Conservation (phyloP, 306 rosid genomes). For the Glycyrrhiza uralensis region DNA sequence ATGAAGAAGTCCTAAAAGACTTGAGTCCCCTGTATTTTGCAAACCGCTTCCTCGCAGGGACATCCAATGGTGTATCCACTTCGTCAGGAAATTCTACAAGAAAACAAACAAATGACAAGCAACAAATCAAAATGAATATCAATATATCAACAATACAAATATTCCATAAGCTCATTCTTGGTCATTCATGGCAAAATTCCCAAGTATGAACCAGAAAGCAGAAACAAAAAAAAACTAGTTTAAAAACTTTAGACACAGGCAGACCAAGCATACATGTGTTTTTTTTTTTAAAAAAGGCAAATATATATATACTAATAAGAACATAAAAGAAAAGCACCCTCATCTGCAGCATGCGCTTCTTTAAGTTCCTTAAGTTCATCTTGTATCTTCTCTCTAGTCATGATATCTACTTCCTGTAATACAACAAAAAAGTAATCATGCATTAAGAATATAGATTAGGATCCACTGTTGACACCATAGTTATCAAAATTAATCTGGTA, state of each 20-base stretch:
- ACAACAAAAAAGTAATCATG: slow-evolving; percentile 16
- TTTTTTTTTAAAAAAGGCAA: neutral
- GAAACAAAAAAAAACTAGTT: neutral
- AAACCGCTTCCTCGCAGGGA: slow-evolving; percentile 82
- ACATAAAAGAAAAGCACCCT: slow-evolving; percentile 47
- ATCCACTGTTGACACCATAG: neutral
- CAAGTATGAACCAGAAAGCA: neutral
- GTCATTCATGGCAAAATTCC: neutral
- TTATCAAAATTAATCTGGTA: neutral
- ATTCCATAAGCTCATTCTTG: neutral
- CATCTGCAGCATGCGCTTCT: slow-evolving; percentile 89
- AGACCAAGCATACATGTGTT: neutral
- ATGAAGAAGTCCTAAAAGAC: slow-evolving; percentile 91
- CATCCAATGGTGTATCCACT: slow-evolving; percentile 89
- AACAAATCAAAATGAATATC: neutral
- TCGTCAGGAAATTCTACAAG: slow-evolving; percentile 90
- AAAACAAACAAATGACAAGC: slow-evolving; percentile 6
- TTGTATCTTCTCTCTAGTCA: slow-evolving; percentile 74
- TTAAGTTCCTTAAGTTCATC: slow-evolving; percentile 82
- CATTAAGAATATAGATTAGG: neutral
- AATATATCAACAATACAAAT: neutral
- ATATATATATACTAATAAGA: neutral
- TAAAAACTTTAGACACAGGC: neutral
- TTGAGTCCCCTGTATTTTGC: slow-evolving; percentile 93
- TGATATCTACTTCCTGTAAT: slow-evolving; percentile 71